Evolutionary conservation across 768 basidiomycete genomes (phyloP), one percentile per base, ranked within the genome.

Genomic region (Amanita pseudoporphyria): DNA sequence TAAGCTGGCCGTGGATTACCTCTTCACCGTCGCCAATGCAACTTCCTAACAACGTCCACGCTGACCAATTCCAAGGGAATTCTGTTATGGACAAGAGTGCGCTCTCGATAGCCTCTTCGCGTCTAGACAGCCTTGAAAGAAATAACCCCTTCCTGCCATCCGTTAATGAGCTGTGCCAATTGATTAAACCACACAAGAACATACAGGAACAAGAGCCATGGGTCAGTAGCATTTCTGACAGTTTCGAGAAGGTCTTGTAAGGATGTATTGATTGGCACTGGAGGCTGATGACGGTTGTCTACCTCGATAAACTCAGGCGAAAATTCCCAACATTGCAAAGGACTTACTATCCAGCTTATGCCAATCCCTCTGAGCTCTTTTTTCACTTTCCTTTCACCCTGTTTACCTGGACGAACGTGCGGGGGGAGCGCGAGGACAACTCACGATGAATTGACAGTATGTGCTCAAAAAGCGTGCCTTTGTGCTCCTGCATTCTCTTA

Each of bases 61-160:
- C 71, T 22, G 87, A 86, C 93, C 94, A 98, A 61, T 97, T 97
- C 82, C 89, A 97, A 10, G 87, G 84, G 58, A 83, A 89, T 5
- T 74, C 73, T 32, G 75, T 72, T 37, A 95, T 82, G 10, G 91
- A 93, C 30, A 79, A 66, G 14, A 96, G 70, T 12, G 80, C 77
- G 56, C 72, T 76, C 61, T 94, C 91, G 10, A 95, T 86, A 1
- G 95, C 91, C 60, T 91, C 87, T 52, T 89, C 82, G 21, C 91
- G 77, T 52, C 87, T 75, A 41, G 80, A 79, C 43, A 94, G 68
- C 10, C 89, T 82, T 39, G 80, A 81, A 47, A 95, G 77, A 54
- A 96, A 82, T 3, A 97, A 66, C 0, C 85, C 87, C 62, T 90
- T 87, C 54, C 92, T 96, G 61, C 24, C 26, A 36, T 57, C 44